These are phyloP conservation scores for Inga oerstediana DNA, from an alignment of 306 rosid genomes.

Conservation along the genomic window DNA sequence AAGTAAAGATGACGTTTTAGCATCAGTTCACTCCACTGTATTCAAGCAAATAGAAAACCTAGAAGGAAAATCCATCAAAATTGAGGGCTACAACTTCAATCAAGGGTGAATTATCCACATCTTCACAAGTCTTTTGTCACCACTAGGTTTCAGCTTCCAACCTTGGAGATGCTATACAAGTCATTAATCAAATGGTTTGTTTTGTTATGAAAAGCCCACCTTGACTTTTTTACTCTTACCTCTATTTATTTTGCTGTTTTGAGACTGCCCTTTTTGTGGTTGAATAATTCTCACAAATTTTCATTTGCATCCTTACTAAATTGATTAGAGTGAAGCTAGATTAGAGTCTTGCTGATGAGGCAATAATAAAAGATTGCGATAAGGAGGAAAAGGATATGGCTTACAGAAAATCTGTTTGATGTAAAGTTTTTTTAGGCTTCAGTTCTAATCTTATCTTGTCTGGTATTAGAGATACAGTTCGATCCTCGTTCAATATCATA, in stretches of 20 bases:
- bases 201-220: constrained; percentile 2
- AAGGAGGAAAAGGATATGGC: constrained; percentile 55
- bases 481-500: constrained; percentile 82
- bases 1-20: constrained; percentile 39
- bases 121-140: constrained; percentile 64
- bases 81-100: constrained; percentile 88
- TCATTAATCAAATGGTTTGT: constrained; percentile 78
- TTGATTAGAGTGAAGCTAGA: constrained; percentile 66
- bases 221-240: not conserved
- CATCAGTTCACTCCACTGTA: constrained; percentile 54
- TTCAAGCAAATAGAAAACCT: constrained; percentile 74
- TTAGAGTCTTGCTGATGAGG: constrained; percentile 85
- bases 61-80: constrained; percentile 54
- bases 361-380: constrained; percentile 54
- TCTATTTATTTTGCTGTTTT: not conserved
- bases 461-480: constrained; percentile 80
- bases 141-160: constrained; percentile 90
- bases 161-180: constrained; percentile 74
- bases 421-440: constrained; percentile 89
- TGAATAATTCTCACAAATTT: not conserved
- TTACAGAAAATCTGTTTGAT: constrained; percentile 54
- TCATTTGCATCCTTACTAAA: constrained; percentile 12
- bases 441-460: constrained; percentile 94
- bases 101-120: constrained; percentile 60
- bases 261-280: not conserved